Evolutionary conservation across 108 stramenopile genomes (phyloP).

Genomic region (Cyclotella cryptica): DNA sequence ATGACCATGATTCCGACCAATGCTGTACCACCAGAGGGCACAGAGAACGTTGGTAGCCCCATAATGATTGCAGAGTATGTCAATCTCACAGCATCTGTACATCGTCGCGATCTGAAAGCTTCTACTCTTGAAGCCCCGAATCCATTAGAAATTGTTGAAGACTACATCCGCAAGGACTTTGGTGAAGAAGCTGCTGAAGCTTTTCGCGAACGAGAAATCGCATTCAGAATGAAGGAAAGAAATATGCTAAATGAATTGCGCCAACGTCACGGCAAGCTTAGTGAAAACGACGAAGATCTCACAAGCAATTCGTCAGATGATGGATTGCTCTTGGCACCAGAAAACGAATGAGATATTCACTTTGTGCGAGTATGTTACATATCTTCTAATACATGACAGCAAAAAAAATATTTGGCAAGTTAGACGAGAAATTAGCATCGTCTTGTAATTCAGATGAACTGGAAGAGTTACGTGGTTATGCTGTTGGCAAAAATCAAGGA

Average conservation of each 20-base stretch:
- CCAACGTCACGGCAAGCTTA: conserved; percentile 23
- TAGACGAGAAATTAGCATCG: too few species aligned
- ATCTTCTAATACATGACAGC: too few species aligned
- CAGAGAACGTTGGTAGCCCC: conserved; percentile 40
- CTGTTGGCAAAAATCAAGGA: too few species aligned
- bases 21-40: conserved; percentile 41
- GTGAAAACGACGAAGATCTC: conserved; percentile 3
- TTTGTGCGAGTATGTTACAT: too few species aligned
- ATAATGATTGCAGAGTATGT: conserved; percentile 51
- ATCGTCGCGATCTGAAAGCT: conserved; percentile 29
- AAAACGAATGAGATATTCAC: too few species aligned
- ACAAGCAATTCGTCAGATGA: too few species aligned
- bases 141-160: conserved; percentile 41
- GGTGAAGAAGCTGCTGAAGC: conserved; percentile 52
- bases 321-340: too few species aligned
- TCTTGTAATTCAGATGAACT: too few species aligned
- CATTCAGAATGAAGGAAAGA: conserved; percentile 33
- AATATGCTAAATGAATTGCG: conserved; percentile 33
- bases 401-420: too few species aligned
- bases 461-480: too few species aligned
- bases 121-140: conserved; percentile 29
- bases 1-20: conserved; percentile 53
- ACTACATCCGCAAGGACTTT: conserved; percentile 44
- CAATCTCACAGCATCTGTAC: conserved; percentile 29
- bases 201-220: conserved; percentile 36